Evolutionary conservation across 2,329 filamentous ascomycete genomes (phyloP), one percentile per base, ranked within the genome.

Genomic region (Colletotrichum tanaceti): DNA sequence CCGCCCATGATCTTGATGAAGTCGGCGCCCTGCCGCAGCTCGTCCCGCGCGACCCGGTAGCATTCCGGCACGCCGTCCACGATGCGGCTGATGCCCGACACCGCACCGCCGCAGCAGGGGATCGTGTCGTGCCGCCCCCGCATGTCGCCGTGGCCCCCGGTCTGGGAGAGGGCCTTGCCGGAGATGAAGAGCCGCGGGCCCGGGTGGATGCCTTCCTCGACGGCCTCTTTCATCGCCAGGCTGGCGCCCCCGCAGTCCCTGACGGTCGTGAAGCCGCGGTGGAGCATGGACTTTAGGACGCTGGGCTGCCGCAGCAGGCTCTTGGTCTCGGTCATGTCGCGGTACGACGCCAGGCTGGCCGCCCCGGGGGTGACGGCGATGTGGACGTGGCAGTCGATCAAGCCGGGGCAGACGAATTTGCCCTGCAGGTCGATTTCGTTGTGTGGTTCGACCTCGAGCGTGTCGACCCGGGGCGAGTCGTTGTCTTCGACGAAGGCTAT

Each of bases 1-100:
- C 82, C 82, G 1, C 79, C 80, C 86, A 89, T 89, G 71, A 90
- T 86, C 75, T 89, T 90, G 75, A 90, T 83, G 72, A 89, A 89
- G 72, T 89, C 85, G 1, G 85, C 84, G 2, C 87, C 87, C 13
- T 77, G 79, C 6, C 87, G 80, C 0, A 90, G 73, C 73, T 89
- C 83, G 58, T 88, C 85, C 5, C 87, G 80, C 0, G 83, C 82
- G 14, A 78, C 82, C n/a, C 80, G 80, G 39, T 86, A 77, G 70
- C 87, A 89, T 50, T 85, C 84, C 0, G 85, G 79, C 1, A 87
- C 85, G 1, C 87, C 85, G 72, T 89, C 85, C 28, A 81, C 82
- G 2, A 88, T 77, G 4, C 82, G 77, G 2, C 83, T 83, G 2
- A 85, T 73, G 5, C 77, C 77, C 1, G 78, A 76, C 1, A 66